Conservation (phyloP, 2,329 filamentous ascomycete genomes). For the Stagonosporopsis chrysanthemi region DNA sequence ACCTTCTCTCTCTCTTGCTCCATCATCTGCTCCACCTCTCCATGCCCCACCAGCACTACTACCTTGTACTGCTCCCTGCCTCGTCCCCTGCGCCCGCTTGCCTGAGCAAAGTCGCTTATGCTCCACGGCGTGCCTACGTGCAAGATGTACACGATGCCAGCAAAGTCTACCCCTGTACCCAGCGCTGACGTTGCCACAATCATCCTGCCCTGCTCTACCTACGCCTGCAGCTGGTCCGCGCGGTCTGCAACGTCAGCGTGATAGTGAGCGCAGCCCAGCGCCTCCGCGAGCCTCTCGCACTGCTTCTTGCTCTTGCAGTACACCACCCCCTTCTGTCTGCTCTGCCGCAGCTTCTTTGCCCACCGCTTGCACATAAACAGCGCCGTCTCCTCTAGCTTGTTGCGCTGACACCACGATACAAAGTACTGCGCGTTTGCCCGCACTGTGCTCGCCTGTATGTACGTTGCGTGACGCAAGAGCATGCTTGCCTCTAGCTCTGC, state of each 20-base stretch:
- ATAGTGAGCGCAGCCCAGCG: slow-evolving; percentile 20
- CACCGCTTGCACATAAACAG: slow-evolving; percentile 5
- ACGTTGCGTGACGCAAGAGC: neutral
- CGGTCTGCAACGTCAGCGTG: slow-evolving; percentile 13
- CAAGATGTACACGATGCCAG: slow-evolving; percentile 8
- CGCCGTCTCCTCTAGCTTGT: slow-evolving; percentile 6
- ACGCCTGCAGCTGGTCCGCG: slow-evolving; percentile 15
- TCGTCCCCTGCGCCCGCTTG: slow-evolving; percentile 12
- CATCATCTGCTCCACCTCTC: slow-evolving; percentile 14
- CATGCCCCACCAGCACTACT: slow-evolving; percentile 15
- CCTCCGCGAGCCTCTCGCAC: slow-evolving; percentile 13
- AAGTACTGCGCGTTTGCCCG: slow-evolving; percentile 9
- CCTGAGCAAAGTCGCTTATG: slow-evolving; percentile 17
- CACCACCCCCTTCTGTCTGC: slow-evolving; percentile 20
- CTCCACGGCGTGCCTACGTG: slow-evolving; percentile 18
- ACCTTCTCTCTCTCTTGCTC: slow-evolving; percentile 3
- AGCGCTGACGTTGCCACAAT: slow-evolving; percentile 28
- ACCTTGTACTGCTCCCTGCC: slow-evolving; percentile 6
- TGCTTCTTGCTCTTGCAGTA: slow-evolving; percentile 19
- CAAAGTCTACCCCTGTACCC: slow-evolving; percentile 27
- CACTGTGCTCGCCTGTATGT: neutral
- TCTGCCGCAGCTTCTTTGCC: neutral
- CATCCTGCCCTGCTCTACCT: slow-evolving; percentile 17
- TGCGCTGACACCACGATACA: slow-evolving; percentile 12
- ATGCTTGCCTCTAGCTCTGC: neutral